phyloP scores from a whole-genome alignment of 768 basidiomycete genomes.

The Sistotremastrum niveocremeum region DNA sequence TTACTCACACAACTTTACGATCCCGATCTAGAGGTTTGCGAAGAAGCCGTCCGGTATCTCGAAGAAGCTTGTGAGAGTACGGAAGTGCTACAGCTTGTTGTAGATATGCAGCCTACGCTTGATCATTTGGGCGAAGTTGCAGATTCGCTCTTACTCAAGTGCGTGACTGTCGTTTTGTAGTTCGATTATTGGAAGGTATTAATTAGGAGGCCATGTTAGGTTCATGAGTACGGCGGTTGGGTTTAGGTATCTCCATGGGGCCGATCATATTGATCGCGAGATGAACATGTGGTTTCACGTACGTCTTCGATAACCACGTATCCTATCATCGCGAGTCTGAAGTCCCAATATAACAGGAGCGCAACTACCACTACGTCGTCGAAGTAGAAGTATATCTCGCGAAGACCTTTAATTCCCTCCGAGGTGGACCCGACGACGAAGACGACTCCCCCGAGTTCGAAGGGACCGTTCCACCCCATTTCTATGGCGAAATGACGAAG shows the following conservation, averaged over 20 bases:
- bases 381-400: conserved; percentile 88
- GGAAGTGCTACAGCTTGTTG: conserved; percentile 76
- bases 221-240: conserved; percentile 93
- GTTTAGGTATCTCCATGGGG: conserved; percentile 82
- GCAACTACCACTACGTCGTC: conserved; percentile 86
- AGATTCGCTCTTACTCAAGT: conserved; percentile 80
- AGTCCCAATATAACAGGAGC: conserved; percentile 45
- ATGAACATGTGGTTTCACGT: conserved; percentile 97
- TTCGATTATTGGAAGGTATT: not conserved
- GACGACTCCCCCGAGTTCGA: conserved; percentile 61
- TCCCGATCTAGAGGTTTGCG: conserved; percentile 77
- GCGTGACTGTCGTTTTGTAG: conserved; percentile 13
- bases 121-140: conserved; percentile 93
- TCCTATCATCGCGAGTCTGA: not conserved
- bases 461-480: conserved; percentile 83
- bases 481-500: conserved; percentile 96
- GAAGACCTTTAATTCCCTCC: conserved; percentile 50
- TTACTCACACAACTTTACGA: conserved; percentile 95
- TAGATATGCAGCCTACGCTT: conserved; percentile 88
- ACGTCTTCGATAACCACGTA: conserved; percentile 14
- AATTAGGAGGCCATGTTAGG: conserved; percentile 24
- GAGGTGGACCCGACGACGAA: conserved; percentile 48
- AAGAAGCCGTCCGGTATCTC: conserved; percentile 77
- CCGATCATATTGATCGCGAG: conserved; percentile 86
- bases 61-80: conserved; percentile 82